A percentile compares a stretch with the other conserved stretches of the same genome.
phyloP scores from a whole-genome alignment of 2,329 filamentous ascomycete species.

The Pseudocercospora crystallina region DNA sequence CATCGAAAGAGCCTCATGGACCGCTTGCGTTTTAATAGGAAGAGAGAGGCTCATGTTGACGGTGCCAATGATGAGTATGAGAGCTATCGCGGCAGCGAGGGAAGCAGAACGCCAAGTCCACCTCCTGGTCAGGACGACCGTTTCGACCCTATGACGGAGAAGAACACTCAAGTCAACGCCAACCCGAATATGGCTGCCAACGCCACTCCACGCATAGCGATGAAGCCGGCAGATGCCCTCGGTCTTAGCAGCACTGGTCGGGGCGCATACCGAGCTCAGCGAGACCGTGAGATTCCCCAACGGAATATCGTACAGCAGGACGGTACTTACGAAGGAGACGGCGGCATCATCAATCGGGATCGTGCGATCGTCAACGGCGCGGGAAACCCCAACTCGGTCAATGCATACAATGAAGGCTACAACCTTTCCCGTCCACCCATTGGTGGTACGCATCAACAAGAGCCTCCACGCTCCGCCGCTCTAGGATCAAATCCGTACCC shows the following conservation, averaged over 20 bases:
- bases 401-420: conserved; percentile 26
- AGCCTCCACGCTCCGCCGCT: neutral
- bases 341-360: conserved; percentile 1
- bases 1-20: conserved; percentile 24
- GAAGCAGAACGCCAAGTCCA: conserved; percentile 8
- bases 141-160: conserved; percentile 13
- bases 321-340: conserved; percentile 1
- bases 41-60: conserved; percentile 11
- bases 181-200: conserved; percentile 7
- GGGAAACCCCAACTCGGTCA: conserved; percentile 5
- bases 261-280: conserved; percentile 8
- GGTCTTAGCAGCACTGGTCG: conserved; percentile 20
- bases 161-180: conserved; percentile 15
- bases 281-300: too few relatives aligned
- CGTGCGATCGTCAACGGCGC: neutral
- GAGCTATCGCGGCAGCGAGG: conserved; percentile 18
- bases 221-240: conserved; percentile 16
- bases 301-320: neutral
- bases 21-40: conserved; percentile 21
- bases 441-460: conserved; percentile 15
- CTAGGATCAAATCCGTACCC: conserved; percentile 12
- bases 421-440: conserved; percentile 27
- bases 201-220: neutral
- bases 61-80: conserved; percentile 13
- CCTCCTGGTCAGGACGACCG: conserved; percentile 9